phyloP scores from a whole-genome alignment of 2,329 filamentous ascomycete species.

The Helotiales sp. region DNA sequence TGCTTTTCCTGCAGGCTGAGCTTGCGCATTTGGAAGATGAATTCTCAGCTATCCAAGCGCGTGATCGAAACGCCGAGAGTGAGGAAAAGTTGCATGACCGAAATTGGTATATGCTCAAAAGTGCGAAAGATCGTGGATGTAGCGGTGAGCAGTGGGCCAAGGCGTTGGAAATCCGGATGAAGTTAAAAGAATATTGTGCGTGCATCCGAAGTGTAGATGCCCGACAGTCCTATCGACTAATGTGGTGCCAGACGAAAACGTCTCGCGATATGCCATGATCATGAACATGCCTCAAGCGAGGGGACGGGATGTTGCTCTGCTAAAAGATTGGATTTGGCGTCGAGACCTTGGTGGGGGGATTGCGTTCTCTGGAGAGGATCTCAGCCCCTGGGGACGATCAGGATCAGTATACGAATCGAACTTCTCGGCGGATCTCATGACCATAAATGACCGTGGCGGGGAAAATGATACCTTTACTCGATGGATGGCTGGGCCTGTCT shows the following conservation, averaged over 20 bases:
- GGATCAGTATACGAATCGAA: constrained; percentile 2
- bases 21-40: constrained; percentile 9
- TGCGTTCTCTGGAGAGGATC: constrained; percentile 2
- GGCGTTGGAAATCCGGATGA: constrained; percentile 13
- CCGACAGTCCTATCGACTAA: too few relatives aligned
- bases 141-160: constrained; percentile 11
- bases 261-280: constrained; percentile 1
- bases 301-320: constrained; percentile 7
- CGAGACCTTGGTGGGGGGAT: constrained; percentile 12
- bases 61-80: neutral
- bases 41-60: neutral
- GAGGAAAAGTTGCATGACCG: constrained; percentile 12
- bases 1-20: constrained; percentile 17
- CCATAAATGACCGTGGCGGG: constrained; percentile 1
- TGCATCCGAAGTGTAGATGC: too few relatives aligned
- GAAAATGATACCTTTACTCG: constrained; percentile 14
- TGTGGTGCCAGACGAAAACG: neutral
- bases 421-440: constrained; percentile 5
- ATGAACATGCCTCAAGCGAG: neutral
- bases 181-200: constrained; percentile 19
- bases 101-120: constrained; percentile 14
- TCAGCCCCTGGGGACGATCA: neutral
- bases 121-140: neutral
- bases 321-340: constrained; percentile 6
- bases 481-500: constrained; percentile 6